Evolutionary conservation across 495 filamentous ascomycete species (phyloP).

Genomic region (Mytilinidion resinicola): DNA sequence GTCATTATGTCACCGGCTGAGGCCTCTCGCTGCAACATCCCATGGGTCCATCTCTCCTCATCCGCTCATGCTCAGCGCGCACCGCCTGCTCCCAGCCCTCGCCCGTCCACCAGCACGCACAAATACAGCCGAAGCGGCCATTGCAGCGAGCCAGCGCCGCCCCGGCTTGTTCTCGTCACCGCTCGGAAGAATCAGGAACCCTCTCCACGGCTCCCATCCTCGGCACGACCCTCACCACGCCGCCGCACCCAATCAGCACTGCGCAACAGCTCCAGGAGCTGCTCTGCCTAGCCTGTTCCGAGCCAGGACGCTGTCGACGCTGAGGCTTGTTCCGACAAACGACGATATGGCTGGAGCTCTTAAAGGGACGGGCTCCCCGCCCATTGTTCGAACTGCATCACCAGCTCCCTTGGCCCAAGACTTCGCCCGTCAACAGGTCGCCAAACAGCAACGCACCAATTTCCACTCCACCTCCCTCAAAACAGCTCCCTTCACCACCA

Average conservation of each 20-base stretch:
- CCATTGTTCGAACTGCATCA: conserved; percentile 40
- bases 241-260: conserved; percentile 1
- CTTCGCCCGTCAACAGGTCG: conserved; percentile 54
- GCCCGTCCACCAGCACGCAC: too few species aligned
- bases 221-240: background rate
- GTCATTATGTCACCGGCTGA: too few species aligned
- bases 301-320: background rate
- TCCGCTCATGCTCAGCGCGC: too few species aligned
- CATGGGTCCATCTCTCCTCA: too few species aligned
- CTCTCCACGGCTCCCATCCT: conserved; percentile 3
- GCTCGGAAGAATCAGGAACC: conserved; percentile 1
- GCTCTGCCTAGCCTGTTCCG: background rate
- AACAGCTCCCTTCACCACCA: conserved; percentile 48
- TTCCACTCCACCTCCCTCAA: conserved; percentile 56
- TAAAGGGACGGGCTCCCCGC: conserved; percentile 38
- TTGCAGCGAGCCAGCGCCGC: too few species aligned
- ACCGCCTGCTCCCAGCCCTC: too few species aligned
- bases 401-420: conserved; percentile 50
- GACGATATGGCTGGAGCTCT: conserved; percentile 16
- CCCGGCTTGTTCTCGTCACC: conserved; percentile 1
- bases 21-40: too few species aligned
- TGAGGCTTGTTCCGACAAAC: conserved; percentile 15
- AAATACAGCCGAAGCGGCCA: too few species aligned
- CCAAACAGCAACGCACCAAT: conserved; percentile 57
- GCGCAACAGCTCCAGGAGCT: background rate